Conservation (phyloP, 169 alveolate genomes). For the Eimeria necatrix region DNA sequence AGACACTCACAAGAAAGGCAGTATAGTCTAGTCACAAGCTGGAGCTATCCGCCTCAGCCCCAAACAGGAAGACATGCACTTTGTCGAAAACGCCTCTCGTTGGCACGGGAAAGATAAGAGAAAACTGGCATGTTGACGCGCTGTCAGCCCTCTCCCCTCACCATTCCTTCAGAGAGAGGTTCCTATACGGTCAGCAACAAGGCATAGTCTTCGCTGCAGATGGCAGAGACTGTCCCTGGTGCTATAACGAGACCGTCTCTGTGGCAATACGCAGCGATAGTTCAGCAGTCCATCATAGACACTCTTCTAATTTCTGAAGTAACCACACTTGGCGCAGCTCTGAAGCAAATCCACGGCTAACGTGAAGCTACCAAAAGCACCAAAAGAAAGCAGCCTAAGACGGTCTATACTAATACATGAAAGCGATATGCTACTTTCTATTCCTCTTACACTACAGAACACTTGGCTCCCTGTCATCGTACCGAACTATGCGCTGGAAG, state of each 20-base stretch:
- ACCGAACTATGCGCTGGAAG: no score
- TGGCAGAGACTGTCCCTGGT: conserved; percentile 71
- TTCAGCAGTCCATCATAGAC: not conserved
- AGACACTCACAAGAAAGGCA: conserved; percentile 43
- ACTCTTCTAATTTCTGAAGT: not conserved
- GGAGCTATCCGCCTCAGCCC: not conserved
- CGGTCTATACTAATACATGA: no score
- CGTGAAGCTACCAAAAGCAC: no score
- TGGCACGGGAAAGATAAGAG: not conserved
- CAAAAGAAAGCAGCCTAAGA: no score
- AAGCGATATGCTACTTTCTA: no score
- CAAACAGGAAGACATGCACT: not conserved
- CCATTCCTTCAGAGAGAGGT: not conserved
- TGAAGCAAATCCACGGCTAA: no score
- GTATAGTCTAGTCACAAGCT: not conserved
- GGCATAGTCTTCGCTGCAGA: conserved; percentile 68
- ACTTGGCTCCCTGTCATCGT: no score
- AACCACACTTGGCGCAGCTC: no score
- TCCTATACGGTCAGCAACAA: conserved; percentile 61
- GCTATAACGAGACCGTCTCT: not conserved
- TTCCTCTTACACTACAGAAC: no score
- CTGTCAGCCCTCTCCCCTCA: conserved; percentile 74
- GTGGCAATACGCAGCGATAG: not conserved
- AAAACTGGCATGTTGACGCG: conserved; percentile 12
- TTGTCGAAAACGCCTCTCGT: no score